Conservation (phyloP, 495 filamentous ascomycete genomes). For the Geoglossum glabrum region DNA sequence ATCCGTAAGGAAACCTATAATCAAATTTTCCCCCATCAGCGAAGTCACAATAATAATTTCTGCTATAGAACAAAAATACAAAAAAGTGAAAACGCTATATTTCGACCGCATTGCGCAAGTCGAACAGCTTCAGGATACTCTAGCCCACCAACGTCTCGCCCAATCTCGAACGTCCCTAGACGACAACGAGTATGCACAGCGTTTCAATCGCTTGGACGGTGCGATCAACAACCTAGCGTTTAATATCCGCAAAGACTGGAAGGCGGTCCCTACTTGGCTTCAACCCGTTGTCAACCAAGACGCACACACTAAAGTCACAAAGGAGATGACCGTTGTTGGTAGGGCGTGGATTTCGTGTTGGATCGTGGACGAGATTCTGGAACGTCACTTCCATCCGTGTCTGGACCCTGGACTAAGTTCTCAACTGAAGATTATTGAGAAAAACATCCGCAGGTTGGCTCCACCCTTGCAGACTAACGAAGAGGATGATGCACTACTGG, state of each 20-base stretch:
- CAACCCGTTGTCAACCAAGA: conserved; percentile 59
- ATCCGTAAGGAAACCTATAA: neutral
- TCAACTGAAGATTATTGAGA: conserved; percentile 71
- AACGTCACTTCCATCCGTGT: conserved; percentile 76
- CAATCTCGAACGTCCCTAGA: conserved; percentile 89
- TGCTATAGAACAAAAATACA: conserved; percentile 67
- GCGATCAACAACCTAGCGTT: conserved; percentile 90
- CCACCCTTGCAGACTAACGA: conserved; percentile 54
- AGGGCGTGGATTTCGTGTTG: conserved; percentile 75
- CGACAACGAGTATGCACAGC: conserved; percentile 79
- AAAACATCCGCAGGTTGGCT: conserved; percentile 60
- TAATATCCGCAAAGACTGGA: conserved; percentile 87
- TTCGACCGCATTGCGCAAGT: conserved; percentile 91
- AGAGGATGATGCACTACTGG: conserved; percentile 71
- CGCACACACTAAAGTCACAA: conserved; percentile 58
- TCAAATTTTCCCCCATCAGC: neutral
- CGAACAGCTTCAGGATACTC: conserved; percentile 84
- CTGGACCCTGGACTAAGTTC: conserved; percentile 54
- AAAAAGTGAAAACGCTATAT: conserved; percentile 92
- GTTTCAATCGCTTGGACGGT: conserved; percentile 84
- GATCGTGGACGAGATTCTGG: conserved; percentile 81
- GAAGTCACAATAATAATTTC: neutral
- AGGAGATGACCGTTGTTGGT: conserved; percentile 96
- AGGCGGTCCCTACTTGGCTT: conserved; percentile 59
- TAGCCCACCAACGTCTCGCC: conserved; percentile 86